Percentiles rank a stretch among this genome's conserved stretches.
Conservation (phyloP, 805 yeast species). For the Candida awuae region DNA sequence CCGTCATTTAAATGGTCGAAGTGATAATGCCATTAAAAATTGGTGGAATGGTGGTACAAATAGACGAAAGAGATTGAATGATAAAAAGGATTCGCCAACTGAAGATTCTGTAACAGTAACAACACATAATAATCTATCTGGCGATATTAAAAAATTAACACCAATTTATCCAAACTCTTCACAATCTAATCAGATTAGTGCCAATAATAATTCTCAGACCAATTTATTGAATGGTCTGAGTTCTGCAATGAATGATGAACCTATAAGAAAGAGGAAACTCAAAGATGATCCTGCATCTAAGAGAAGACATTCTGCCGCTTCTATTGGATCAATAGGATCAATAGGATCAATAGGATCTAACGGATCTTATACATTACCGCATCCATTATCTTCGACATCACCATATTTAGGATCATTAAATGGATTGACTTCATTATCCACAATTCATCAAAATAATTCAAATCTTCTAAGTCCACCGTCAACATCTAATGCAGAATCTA, state of each 20-base stretch:
- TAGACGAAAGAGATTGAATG: conserved; percentile 50
- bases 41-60: conserved; percentile 98
- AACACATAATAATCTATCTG: not conserved
- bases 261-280: conserved; percentile 22
- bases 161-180: too few species aligned
- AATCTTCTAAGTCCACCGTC: conserved; percentile 5
- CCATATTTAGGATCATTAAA: conserved; percentile 3
- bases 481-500: conserved; percentile 5
- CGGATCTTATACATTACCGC: conserved; percentile 17
- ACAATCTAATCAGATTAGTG: too few species aligned
- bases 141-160: too few species aligned
- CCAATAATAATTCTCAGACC: too few species aligned
- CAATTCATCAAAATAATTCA: not conserved
- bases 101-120: conserved; percentile 10
- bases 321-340: conserved; percentile 13
- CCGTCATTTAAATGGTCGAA: conserved; percentile 74
- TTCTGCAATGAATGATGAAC: conserved; percentile 14
- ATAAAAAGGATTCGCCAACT: conserved; percentile 16
- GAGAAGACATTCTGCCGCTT: conserved; percentile 30
- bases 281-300: conserved; percentile 18
- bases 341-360: conserved; percentile 6
- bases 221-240: too few species aligned
- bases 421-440: conserved; percentile 4
- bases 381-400: conserved; percentile 21
- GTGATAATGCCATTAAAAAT: conserved; percentile 87